phyloP scores from a whole-genome alignment of 2,329 filamentous ascomycete genomes.

The Trichophyton rubrum region DNA sequence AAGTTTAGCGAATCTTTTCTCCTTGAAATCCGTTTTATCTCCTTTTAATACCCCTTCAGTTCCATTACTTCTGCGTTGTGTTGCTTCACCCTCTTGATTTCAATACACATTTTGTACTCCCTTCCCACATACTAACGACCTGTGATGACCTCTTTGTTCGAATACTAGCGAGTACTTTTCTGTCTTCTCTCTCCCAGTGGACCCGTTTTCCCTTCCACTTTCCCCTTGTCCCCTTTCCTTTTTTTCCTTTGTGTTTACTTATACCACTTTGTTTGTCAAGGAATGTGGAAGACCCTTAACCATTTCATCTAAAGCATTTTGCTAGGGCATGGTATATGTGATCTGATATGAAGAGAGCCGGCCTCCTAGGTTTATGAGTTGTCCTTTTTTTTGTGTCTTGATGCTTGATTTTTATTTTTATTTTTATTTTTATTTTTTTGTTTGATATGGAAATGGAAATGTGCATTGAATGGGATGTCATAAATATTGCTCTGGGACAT shows the following conservation, averaged over 20 bases:
- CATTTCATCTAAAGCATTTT: neutral
- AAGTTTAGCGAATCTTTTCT: neutral
- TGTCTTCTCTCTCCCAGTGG: neutral
- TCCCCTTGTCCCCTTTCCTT: neutral
- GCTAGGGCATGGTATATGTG: conserved; percentile 1
- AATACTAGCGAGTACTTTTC: neutral
- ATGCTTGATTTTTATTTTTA: neutral
- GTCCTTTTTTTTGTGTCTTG: neutral
- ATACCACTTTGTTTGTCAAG: neutral
- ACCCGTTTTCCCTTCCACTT: neutral
- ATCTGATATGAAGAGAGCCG: neutral
- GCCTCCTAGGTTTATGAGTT: neutral
- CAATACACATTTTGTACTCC: neutral
- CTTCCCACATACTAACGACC: neutral
- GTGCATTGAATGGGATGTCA: neutral
- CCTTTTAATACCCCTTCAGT: neutral
- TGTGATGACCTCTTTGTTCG: conserved; percentile 1
- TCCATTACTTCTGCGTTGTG: neutral
- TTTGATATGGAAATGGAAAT: neutral
- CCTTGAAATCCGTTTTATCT: neutral
- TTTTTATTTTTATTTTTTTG: neutral
- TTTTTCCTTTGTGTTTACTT: neutral
- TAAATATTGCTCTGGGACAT: neutral
- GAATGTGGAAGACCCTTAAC: neutral
- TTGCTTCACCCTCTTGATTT: neutral